Evolutionary conservation across 2,329 filamentous ascomycete species (phyloP), one percentile per base, ranked within the genome.

Genomic region (Didymella pinodella): DNA sequence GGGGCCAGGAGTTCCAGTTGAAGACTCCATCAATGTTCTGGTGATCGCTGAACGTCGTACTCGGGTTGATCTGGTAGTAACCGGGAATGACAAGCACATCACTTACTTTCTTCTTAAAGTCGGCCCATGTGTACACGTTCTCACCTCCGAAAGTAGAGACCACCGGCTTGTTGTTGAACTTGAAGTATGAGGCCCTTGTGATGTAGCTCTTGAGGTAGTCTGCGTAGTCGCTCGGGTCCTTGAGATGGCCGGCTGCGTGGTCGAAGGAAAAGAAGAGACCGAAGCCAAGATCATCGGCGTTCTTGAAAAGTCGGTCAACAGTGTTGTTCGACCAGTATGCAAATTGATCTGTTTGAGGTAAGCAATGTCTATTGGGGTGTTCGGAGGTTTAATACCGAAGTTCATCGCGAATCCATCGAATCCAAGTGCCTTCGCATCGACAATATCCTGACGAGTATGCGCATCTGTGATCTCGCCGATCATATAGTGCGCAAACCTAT

Each of bases 1-100:
- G 31, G 1, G 73, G 71, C 77, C 77, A 79, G 0, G 75, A 71
- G 50, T 78, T 75, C 77, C 77, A 79, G 52, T 74, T 75, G 51
- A 78, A 74, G 26, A 74, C 64, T 20, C 76, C 77, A 50, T 78
- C 75, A 2, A 76, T 68, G 41, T 64, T 67, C 10, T 59, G 44
- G 26, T 64, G 68, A n/a, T 38, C 49, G 45, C 54, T 46, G 61
- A 75, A 77, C 46, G 73, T 61, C 48, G 57, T 57, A 11, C 54
- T 49, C 11, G 71, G 65, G 1, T 61, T 59, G 2, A 61, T 51
- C 25, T 22, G 43, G 28, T 51, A 54, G 51, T 47, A 54, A 3
- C 51, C 51, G n/a, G 51, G 51, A 16, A 76, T 64, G 25, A 77
- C 67, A 38, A 73, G 68, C 2, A 71, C 61, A 32, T 66, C 61